A percentile compares a stretch with the other conserved stretches of the same genome.
Evolutionary conservation across 495 filamentous ascomycete species (phyloP).

Genomic region (Neurospora sp.): DNA sequence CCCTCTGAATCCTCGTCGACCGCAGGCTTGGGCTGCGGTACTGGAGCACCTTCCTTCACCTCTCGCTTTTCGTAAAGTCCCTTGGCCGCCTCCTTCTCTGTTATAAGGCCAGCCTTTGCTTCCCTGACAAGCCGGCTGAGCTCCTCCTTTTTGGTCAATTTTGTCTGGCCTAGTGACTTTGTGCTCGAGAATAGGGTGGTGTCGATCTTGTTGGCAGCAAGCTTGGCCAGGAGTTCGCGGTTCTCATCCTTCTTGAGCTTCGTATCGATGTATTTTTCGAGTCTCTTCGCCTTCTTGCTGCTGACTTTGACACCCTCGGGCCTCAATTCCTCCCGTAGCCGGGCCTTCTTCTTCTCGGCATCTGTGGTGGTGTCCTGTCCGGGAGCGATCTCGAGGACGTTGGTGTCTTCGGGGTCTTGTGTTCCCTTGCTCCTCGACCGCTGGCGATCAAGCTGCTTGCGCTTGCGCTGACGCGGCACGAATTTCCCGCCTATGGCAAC

Average conservation of each 20-base stretch:
- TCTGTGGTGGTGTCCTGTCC: conserved; percentile 45
- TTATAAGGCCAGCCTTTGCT: conserved; percentile 45
- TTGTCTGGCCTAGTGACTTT: conserved; percentile 58
- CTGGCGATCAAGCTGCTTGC: conserved; percentile 49
- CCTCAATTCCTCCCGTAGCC: conserved; percentile 48
- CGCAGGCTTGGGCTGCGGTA: not conserved
- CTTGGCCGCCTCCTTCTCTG: conserved; percentile 28
- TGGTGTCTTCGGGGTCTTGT: conserved; percentile 38
- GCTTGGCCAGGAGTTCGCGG: conserved; percentile 68
- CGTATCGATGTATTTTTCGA: conserved; percentile 96
- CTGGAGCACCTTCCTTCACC: conserved; percentile 3
- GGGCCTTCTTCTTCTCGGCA: conserved; percentile 54
- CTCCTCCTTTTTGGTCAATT: conserved; percentile 56
- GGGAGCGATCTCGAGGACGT: conserved; percentile 61
- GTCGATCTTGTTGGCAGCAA: conserved; percentile 69
- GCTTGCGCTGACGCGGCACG: conserved; percentile 71
- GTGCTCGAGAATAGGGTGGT: conserved; percentile 69
- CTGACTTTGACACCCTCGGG: conserved; percentile 71
- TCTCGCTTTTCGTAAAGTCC: conserved; percentile 25
- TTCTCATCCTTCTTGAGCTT: conserved; percentile 95
- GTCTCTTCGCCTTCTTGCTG: conserved; percentile 82
- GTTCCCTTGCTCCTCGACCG: conserved; percentile 34
- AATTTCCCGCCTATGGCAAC: conserved; percentile 53
- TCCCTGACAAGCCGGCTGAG: conserved; percentile 50
- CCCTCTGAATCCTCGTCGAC: conserved; percentile 16